Conservation (phyloP, 306 rosid species). For the Quercus robur region DNA sequence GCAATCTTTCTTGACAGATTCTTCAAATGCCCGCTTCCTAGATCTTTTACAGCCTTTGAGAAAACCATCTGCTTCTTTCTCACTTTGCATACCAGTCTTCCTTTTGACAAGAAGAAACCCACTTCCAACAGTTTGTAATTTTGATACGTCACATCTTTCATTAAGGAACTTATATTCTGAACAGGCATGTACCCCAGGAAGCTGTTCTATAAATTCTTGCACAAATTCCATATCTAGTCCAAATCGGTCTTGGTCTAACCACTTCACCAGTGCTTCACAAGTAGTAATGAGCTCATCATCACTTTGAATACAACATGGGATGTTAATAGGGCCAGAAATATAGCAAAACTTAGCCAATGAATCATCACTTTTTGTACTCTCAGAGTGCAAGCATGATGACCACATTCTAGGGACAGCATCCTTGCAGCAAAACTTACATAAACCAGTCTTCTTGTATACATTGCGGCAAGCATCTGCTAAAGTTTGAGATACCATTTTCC, state of each 20-base stretch:
- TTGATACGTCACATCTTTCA: conserved; percentile 45
- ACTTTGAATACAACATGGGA: conserved; percentile 43
- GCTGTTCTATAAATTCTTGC: conserved; percentile 78
- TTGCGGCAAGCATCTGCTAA: conserved; percentile 50
- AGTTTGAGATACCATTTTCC: conserved; percentile 67
- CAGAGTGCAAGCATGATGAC: conserved; percentile 1
- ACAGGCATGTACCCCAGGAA: conserved; percentile 59
- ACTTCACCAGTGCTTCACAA: conserved; percentile 45
- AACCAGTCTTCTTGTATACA: conserved; percentile 58
- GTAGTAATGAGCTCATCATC: conserved; percentile 39
- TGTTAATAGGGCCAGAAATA: conserved; percentile 33
- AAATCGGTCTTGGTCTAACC: conserved; percentile 93
- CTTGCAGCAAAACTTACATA: conserved; percentile 52
- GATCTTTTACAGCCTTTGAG: conserved; percentile 49
- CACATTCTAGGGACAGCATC: conserved; percentile 47
- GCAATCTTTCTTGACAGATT: conserved; percentile 29
- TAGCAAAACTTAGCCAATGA: conserved; percentile 63
- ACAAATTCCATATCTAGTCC: conserved; percentile 88
- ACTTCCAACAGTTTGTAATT: conserved; percentile 65
- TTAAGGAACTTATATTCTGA: conserved; percentile 56
- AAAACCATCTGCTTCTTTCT: conserved; percentile 46
- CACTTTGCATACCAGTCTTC: conserved; percentile 50
- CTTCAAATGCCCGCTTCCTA: conserved; percentile 30
- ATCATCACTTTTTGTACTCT: conserved; percentile 16
- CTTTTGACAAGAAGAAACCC: conserved; percentile 57